A percentile compares a stretch with the other conserved stretches of the same genome.
Conservation (phyloP, 306 rosid genomes). For the Amphicarpaea edgeworthii region DNA sequence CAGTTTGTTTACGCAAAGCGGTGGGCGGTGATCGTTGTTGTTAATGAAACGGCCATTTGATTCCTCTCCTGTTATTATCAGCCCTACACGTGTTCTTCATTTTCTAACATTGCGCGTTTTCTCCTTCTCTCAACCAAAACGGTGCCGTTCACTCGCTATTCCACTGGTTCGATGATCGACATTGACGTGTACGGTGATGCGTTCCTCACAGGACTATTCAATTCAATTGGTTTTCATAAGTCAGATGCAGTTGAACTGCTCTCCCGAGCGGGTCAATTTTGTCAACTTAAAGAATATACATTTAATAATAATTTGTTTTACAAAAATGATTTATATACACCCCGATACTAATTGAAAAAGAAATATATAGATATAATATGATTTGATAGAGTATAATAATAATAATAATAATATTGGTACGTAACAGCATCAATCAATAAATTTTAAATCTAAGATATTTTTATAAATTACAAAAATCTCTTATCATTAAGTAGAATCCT, state of each 20-base stretch:
- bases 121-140: not conserved
- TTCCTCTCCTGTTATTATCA: not conserved
- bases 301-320: not conserved
- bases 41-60: slow-evolving; percentile 33
- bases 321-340: no score
- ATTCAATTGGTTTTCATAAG: not conserved
- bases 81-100: slow-evolving; percentile 45
- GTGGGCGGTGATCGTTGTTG: slow-evolving; percentile 28
- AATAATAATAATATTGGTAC: no score
- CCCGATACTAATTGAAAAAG: no score
- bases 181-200: no score
- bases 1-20: slow-evolving; percentile 6
- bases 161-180: no score
- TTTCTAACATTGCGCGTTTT: no score
- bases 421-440: no score
- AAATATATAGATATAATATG: no score
- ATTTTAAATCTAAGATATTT: not conserved
- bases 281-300: not conserved
- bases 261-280: not conserved
- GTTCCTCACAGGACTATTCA: not conserved
- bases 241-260: slow-evolving; percentile 35
- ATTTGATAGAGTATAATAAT: no score
- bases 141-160: not conserved
- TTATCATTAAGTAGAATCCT: not conserved
- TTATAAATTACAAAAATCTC: not conserved